Conservation (phyloP, 2,329 filamentous ascomycete species). For the Aspergillus alliaceus region DNA sequence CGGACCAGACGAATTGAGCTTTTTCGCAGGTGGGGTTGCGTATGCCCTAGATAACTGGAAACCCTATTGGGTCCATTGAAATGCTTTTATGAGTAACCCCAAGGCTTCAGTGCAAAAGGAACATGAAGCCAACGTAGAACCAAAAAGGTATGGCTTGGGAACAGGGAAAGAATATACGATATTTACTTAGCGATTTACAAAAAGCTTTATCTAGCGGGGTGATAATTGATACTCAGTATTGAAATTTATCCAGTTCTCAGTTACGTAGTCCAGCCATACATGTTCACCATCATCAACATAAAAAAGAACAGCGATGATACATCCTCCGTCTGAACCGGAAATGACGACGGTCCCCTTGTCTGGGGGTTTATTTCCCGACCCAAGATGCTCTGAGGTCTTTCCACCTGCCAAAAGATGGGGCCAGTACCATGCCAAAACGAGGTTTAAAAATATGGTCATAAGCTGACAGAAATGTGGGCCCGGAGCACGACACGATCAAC, state of each 20-base stretch:
- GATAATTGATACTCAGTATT: neutral
- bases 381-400: too few relatives aligned
- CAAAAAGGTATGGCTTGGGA: neutral
- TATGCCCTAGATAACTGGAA: slow-evolving; percentile 31
- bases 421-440: too few relatives aligned
- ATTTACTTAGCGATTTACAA: neutral
- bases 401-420: too few relatives aligned
- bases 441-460: too few relatives aligned
- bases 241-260: neutral
- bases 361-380: too few relatives aligned
- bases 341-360: too few relatives aligned
- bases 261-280: neutral
- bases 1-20: slow-evolving; percentile 38
- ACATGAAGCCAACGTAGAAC: neutral
- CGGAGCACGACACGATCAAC: too few relatives aligned
- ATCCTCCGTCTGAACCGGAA: too few relatives aligned
- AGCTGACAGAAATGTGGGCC: too few relatives aligned
- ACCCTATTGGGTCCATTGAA: slow-evolving; percentile 3
- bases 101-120: neutral
- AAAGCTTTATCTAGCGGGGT: slow-evolving; percentile 1
- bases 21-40: slow-evolving; percentile 40
- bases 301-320: too few relatives aligned
- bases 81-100: neutral
- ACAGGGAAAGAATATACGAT: neutral
- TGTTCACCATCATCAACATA: neutral